Percentiles rank a stretch among this genome's conserved stretches.
These are phyloP conservation scores for Trypanosoma scelopori DNA, from an alignment of 208 protist species.

Conservation along the genomic window DNA sequence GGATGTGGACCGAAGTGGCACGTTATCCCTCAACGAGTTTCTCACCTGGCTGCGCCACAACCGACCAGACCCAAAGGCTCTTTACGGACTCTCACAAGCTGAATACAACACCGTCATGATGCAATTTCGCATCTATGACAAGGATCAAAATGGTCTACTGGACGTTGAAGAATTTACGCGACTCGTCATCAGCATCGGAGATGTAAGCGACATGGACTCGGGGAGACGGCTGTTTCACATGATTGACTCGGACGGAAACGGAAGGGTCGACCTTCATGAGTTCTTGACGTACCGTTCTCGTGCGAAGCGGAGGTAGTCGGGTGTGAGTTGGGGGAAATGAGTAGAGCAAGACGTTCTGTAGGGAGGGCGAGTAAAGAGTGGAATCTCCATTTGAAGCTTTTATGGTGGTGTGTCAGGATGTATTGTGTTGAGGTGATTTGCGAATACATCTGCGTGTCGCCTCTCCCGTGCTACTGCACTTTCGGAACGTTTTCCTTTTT, in stretches of 20 bases:
- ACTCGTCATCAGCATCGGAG: conserved; percentile 48
- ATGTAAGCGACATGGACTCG: conserved; percentile 34
- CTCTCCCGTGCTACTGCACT: too few species aligned
- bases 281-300: conserved; percentile 70
- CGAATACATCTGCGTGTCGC: too few species aligned
- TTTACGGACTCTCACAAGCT: conserved; percentile 75
- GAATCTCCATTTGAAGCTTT: too few species aligned
- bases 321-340: neutral
- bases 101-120: conserved; percentile 90
- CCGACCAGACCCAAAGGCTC: conserved; percentile 64
- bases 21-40: conserved; percentile 69
- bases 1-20: conserved; percentile 61
- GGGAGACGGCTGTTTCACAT: conserved; percentile 51
- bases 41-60: conserved; percentile 71
- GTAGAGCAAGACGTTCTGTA: neutral
- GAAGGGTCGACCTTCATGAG: conserved; percentile 67
- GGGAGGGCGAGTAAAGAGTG: neutral
- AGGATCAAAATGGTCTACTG: conserved; percentile 63
- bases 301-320: conserved; percentile 6
- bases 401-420: too few species aligned
- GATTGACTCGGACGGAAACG: conserved; percentile 54
- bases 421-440: too few species aligned
- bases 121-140: conserved; percentile 81
- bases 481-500: neutral
- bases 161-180: conserved; percentile 59